Conservation (phyloP, 1,284 basidiomycete genomes). For the Ceratobasidium sp. region DNA sequence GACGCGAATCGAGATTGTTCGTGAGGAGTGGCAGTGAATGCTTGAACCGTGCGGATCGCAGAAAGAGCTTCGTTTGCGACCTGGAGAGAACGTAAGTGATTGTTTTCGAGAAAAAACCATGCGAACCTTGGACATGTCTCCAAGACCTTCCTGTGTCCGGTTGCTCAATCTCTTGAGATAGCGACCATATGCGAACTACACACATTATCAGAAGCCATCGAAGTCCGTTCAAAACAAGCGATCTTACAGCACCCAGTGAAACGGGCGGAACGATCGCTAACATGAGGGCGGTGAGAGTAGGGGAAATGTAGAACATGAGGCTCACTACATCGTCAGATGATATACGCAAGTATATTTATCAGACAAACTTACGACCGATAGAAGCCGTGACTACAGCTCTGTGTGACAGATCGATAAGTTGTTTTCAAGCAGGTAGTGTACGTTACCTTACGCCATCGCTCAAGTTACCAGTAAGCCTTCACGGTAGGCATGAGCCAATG, state of each 20-base stretch:
- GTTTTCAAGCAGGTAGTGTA: not conserved
- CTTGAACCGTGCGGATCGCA: constrained; percentile 93
- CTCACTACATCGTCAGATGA: constrained; percentile 71
- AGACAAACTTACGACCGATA: constrained; percentile 77
- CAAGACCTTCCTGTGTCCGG: constrained; percentile 92
- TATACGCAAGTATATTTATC: not conserved
- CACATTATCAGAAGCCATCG: too few species aligned
- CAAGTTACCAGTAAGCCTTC: constrained; percentile 88
- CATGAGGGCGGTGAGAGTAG: constrained; percentile 92
- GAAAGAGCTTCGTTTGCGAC: constrained; percentile 91
- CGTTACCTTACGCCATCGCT: constrained; percentile 85
- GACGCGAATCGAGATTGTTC: constrained; percentile 80
- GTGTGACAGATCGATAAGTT: not conserved
- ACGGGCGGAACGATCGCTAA: constrained; percentile 94
- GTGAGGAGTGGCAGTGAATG: constrained; percentile 82
- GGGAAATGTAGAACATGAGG: constrained; percentile 96
- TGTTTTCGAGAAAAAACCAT: too few species aligned
- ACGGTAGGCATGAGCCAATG: constrained; percentile 50
- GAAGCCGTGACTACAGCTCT: constrained; percentile 86
- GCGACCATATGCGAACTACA: constrained; percentile 90
- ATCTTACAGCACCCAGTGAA: constrained; percentile 88
- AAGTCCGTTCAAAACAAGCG: not conserved
- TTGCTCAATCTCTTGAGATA: constrained; percentile 94
- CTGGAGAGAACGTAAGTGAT: constrained; percentile 65
- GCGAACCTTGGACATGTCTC: constrained; percentile 88